Conservation (phyloP, 441 rosid genomes). For the Pelargonium myrrhifolium region DNA sequence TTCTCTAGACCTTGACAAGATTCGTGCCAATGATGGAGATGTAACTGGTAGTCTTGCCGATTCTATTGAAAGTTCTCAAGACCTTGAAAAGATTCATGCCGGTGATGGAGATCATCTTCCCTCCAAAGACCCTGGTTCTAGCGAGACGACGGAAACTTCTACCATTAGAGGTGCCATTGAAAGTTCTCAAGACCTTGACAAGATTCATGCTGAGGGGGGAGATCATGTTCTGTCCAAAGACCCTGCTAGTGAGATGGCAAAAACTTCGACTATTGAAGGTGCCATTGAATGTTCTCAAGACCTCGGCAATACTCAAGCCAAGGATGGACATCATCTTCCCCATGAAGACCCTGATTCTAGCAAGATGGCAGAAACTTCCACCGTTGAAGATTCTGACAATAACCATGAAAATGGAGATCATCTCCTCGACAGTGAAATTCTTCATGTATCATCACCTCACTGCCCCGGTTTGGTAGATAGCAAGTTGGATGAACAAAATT, state of each 20-base stretch:
- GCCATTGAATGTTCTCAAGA: background rate
- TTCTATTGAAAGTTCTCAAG: background rate
- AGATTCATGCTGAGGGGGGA: background rate
- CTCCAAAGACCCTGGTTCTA: background rate
- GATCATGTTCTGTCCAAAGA: background rate
- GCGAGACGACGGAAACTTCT: background rate
- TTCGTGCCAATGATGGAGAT: slow-evolving; percentile 1
- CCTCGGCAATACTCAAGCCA: background rate
- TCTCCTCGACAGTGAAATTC: slow-evolving; percentile 20
- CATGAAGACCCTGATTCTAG: too few relatives aligned
- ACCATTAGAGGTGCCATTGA: too few relatives aligned
- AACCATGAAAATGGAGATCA: slow-evolving; percentile 20
- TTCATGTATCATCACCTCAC: slow-evolving; percentile 16
- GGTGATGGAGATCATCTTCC: background rate
- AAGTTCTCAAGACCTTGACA: background rate
- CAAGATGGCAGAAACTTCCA: too few relatives aligned
- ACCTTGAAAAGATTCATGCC: background rate
- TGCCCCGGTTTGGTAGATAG: slow-evolving; percentile 15
- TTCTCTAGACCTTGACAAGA: slow-evolving; percentile 25
- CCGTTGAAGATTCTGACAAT: too few relatives aligned
- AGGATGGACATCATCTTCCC: background rate
- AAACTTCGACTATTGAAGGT: too few relatives aligned
- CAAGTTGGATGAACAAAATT: slow-evolving; percentile 21
- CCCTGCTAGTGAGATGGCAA: too few relatives aligned
- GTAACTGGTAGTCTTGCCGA: too few relatives aligned